A percentile compares a stretch with the other conserved stretches of the same genome.
Conservation (phyloP, 768 basidiomycete genomes). For the Lactifluus hygrophoroides region DNA sequence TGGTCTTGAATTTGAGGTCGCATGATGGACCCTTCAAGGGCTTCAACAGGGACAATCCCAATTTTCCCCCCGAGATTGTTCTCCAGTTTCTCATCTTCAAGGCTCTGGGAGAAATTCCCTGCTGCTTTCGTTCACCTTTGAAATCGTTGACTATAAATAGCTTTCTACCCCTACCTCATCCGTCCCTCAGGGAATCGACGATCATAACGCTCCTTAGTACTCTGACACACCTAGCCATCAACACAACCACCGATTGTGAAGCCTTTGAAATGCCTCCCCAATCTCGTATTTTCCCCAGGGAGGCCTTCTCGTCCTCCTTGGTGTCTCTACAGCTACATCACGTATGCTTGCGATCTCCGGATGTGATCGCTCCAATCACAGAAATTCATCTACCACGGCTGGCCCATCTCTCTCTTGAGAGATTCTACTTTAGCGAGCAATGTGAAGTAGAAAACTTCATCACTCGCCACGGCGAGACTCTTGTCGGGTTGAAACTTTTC, state of each 20-base stretch:
- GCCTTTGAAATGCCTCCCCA: neutral
- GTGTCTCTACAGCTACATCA: slow-evolving; percentile 7
- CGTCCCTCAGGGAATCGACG: neutral
- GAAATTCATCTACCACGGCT: neutral
- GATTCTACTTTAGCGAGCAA: neutral
- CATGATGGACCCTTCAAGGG: neutral
- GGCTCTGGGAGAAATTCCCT: neutral
- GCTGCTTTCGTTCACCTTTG: neutral
- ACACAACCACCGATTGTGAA: neutral
- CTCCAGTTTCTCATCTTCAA: slow-evolving; percentile 10
- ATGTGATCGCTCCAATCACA: neutral
- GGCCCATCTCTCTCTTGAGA: slow-evolving; percentile 3
- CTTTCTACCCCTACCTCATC: neutral
- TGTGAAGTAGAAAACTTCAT: neutral
- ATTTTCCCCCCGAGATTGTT: neutral
- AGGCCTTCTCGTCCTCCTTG: neutral
- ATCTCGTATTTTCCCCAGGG: neutral
- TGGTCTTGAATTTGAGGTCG: neutral
- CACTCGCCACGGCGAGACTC: slow-evolving; percentile 3
- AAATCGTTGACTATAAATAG: neutral
- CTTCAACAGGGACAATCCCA: no score
- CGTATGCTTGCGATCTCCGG: neutral
- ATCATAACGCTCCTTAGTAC: neutral
- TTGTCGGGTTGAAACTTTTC: neutral
- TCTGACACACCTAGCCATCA: neutral